A percentile compares a stretch with the other conserved stretches of the same genome.
Conservation (phyloP, 495 filamentous ascomycete genomes). For the Chaetomium tenue region DNA sequence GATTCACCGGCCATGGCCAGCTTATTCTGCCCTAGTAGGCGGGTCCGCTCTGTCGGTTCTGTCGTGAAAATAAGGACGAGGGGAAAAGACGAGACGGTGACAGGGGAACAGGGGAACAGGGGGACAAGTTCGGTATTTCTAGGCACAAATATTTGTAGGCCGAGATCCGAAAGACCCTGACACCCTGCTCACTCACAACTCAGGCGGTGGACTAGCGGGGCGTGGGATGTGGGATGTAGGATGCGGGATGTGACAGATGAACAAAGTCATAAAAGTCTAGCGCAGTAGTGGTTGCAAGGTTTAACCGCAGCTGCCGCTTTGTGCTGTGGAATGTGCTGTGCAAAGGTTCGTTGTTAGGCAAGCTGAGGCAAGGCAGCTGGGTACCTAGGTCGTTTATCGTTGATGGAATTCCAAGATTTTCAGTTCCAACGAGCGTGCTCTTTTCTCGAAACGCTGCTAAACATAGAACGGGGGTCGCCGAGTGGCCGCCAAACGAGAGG, state of each 20-base stretch:
- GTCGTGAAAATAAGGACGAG: background rate
- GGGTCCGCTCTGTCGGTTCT: background rate
- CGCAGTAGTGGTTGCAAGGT: background rate
- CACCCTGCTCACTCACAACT: no score
- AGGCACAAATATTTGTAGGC: no score
- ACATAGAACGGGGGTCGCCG: constrained; percentile 3
- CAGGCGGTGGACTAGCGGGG: no score
- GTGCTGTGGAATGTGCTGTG: background rate
- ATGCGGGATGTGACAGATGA: background rate
- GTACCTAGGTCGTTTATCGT: no score
- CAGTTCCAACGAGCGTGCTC: background rate
- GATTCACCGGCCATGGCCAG: constrained; percentile 17
- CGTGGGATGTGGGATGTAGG: no score
- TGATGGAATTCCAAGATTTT: background rate
- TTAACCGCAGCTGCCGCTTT: background rate
- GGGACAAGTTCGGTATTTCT: background rate
- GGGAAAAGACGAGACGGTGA: background rate
- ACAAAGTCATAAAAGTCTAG: background rate
- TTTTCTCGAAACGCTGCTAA: background rate
- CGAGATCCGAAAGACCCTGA: no score
- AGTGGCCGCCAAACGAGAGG: constrained; percentile 16
- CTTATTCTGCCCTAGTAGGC: background rate
- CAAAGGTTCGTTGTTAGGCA: no score
- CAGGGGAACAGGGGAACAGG: background rate
- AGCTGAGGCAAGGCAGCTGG: background rate